Percentiles rank a stretch among this genome's conserved stretches.
These are phyloP conservation scores for Solanum ahanhuiri DNA, from an alignment of 257 asterid genomes.

Conservation along the genomic window DNA sequence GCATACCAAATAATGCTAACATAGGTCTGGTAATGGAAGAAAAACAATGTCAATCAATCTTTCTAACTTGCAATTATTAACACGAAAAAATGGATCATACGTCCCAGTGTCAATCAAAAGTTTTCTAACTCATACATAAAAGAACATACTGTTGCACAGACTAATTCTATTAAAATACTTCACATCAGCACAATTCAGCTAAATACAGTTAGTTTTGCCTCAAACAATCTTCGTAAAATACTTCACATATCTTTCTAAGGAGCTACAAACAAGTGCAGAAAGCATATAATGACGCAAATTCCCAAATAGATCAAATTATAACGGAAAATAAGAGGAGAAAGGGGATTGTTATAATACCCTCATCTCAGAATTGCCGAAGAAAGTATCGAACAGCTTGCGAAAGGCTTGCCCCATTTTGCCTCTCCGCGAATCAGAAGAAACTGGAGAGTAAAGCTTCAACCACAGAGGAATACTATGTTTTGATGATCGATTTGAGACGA, in stretches of 20 bases:
- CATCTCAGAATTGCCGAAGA: slow-evolving; percentile 98
- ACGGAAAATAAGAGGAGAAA: background rate
- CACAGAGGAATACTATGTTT: background rate
- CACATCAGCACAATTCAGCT: background rate
- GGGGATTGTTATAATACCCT: slow-evolving; percentile 39
- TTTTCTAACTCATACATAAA: no score
- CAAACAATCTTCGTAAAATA: background rate
- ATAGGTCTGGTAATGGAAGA: background rate
- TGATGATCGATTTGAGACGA: background rate
- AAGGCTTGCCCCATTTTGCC: slow-evolving; percentile 83
- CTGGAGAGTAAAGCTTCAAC: background rate
- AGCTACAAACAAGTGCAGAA: background rate
- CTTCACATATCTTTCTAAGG: background rate
- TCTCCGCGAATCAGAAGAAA: background rate
- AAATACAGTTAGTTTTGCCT: background rate
- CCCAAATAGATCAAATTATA: background rate
- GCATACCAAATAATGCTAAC: background rate
- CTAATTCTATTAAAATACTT: background rate
- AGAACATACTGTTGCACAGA: background rate
- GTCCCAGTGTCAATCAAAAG: background rate
- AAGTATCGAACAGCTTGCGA: slow-evolving; percentile 91
- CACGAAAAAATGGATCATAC: background rate
- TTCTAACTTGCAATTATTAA: background rate
- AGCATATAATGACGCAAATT: background rate
- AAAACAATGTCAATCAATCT: background rate